Base-by-base conservation (phyloP, 176 grass and related monocot species). In the Carex myosuroides region DNA sequence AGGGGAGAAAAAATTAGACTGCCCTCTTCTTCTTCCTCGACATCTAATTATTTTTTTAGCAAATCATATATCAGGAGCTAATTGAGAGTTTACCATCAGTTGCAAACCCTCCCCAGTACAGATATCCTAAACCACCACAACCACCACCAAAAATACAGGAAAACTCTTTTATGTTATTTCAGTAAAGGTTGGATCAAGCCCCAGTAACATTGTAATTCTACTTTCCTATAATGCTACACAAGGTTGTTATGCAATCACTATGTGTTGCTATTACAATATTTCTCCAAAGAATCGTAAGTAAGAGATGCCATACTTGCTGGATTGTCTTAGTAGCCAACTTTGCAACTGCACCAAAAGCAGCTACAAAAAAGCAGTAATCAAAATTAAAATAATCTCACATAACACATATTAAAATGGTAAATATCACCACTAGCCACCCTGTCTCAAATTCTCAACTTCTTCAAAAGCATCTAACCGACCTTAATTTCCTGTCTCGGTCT, bases 81-180 rank as follows among this genome's bases (percentile, higher is more conserved):
- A 32, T 55, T 56, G 6, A 53, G 12, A 74, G 30, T 56, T 56
- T 56, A 33, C 21, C 13, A 77, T 77, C 20, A 77, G 24, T 32
- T 77, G 50, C 73, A 72, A 81, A 29, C 89, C 87, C 91, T 93
- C 81, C 94, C 91, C 92, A 94, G 58, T 33, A 97, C 86, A 82
- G 89, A 39, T n/a, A 64, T 29, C 9, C 68, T 71, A 56, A 17
- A 56, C 22, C 10, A 76, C 46, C 71, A 76, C 46, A 30, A 77
- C 41, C 21, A 77, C 24, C 50, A 32, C 26, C 11, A 32, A 77
- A 55, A n/a, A 8, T 13, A 11, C 12, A 56, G 10, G 73, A 71
- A 70, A 70, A 44, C 6, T 18, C n/a, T 17, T 61, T 21, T 22
- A n/a, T 44, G 60, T 62, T 62, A 24, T 22, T 26, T 24, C 20